These are phyloP conservation scores for Chrysoporthe austroafricana DNA, from an alignment of 2,329 filamentous ascomycete species.

Conservation along the genomic window DNA sequence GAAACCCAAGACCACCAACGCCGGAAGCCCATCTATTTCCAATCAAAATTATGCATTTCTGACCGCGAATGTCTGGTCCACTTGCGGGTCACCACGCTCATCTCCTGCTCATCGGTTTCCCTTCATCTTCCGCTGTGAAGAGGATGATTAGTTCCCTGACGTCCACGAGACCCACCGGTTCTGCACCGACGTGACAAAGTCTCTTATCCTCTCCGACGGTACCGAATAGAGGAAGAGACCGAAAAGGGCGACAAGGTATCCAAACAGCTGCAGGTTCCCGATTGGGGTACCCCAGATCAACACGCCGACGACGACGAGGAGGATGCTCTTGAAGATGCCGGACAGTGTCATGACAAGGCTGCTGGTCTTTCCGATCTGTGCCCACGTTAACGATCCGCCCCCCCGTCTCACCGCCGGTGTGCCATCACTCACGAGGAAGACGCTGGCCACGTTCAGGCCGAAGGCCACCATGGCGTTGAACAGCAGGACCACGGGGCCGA, in stretches of 20 bases:
- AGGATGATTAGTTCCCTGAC: neutral
- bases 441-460: constrained; percentile 79
- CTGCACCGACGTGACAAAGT: neutral
- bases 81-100: neutral
- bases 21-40: neutral
- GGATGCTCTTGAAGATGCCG: constrained; percentile 86
- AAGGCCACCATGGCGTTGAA: constrained; percentile 80
- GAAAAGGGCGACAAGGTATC: constrained; percentile 71
- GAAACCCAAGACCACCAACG: neutral
- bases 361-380: constrained; percentile 84
- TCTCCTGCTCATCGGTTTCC: neutral
- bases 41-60: neutral
- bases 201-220: constrained; percentile 39
- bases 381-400: neutral
- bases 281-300: constrained; percentile 78
- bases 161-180: constrained; percentile 1
- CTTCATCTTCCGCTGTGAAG: neutral
- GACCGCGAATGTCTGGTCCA: neutral
- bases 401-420: neutral
- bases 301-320: constrained; percentile 77
- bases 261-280: constrained; percentile 71
- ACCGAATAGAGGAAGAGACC: constrained; percentile 57
- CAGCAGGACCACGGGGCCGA: constrained; percentile 66
- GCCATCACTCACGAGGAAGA: constrained; percentile 71
- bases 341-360: constrained; percentile 84